Evolutionary conservation across 805 yeast genomes (phyloP).

Genomic region (Lachancea nothofagi): DNA sequence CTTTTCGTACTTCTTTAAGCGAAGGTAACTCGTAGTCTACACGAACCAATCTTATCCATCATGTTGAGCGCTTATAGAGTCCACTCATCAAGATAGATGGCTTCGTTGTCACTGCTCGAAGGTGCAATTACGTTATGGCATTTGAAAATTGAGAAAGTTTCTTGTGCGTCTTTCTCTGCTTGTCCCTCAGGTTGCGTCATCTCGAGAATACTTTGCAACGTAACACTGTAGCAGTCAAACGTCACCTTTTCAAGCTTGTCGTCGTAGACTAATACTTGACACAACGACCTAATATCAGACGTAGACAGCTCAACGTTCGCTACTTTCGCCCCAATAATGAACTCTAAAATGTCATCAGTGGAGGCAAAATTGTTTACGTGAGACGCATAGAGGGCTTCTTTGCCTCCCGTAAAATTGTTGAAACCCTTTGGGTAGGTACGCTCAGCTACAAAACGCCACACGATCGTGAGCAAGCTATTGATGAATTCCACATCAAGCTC

Average conservation of each 20-base stretch:
- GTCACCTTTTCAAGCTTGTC: conserved; percentile 69
- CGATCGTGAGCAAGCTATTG: conserved; percentile 71
- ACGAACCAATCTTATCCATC: not conserved
- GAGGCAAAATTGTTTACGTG: conserved; percentile 61
- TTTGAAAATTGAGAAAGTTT: conserved; percentile 39
- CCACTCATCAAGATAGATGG: conserved; percentile 47
- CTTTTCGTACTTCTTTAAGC: too few species aligned
- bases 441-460: conserved; percentile 81
- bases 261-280: conserved; percentile 84
- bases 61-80: conserved; percentile 21
- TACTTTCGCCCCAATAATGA: conserved; percentile 65
- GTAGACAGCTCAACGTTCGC: conserved; percentile 74
- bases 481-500: conserved; percentile 93
- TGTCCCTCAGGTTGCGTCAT: conserved; percentile 40
- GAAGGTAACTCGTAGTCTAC: not conserved
- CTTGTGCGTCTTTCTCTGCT: conserved; percentile 17
- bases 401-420: conserved; percentile 27
- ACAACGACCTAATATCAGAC: conserved; percentile 70
- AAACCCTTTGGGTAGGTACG: conserved; percentile 73
- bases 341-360: conserved; percentile 67
- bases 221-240: conserved; percentile 65
- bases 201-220: conserved; percentile 76
- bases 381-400: conserved; percentile 42
- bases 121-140: conserved; percentile 38
- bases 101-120: conserved; percentile 37